Evolutionary conservation across 192 early-diverging fungal species (phyloP).

Genomic region (Backusella westeae): DNA sequence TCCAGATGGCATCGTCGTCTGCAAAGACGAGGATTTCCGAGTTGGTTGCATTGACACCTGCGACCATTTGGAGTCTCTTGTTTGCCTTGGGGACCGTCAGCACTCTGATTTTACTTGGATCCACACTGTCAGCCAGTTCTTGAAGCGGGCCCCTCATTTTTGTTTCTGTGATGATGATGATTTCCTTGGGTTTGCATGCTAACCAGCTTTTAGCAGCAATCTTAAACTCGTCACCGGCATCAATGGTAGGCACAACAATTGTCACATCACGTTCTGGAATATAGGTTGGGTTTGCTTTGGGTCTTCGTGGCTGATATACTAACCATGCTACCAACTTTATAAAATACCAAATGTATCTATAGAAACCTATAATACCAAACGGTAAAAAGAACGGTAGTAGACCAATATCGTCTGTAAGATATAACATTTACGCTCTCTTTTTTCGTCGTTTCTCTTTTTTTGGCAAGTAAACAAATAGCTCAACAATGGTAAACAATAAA

Average conservation of each 20-base stretch:
- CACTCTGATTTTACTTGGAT: conserved; percentile 53
- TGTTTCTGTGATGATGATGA: conserved; percentile 68
- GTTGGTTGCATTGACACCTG: conserved; percentile 59
- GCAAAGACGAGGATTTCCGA: conserved; percentile 67
- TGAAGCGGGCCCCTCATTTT: conserved; percentile 52
- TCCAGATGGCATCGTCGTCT: conserved; percentile 73
- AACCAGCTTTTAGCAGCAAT: conserved; percentile 65
- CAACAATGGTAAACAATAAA: neutral
- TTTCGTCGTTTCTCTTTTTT: neutral
- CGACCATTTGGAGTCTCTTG: conserved; percentile 70
- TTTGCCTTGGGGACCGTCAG: conserved; percentile 58
- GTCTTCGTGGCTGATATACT: conserved; percentile 60
- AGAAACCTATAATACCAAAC: conserved; percentile 68
- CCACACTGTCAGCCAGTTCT: conserved; percentile 55
- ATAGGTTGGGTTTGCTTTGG: conserved; percentile 57
- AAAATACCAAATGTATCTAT: conserved; percentile 69
- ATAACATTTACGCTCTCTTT: conserved; percentile 46
- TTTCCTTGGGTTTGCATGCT: conserved; percentile 59
- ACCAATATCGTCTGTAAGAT: conserved; percentile 59
- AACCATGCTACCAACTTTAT: conserved; percentile 63
- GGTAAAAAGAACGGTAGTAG: conserved; percentile 67
- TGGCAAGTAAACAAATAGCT: neutral
- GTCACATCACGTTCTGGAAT: conserved; percentile 59
- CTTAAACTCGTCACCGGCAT: conserved; percentile 73
- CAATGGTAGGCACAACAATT: conserved; percentile 74